Conservation (phyloP, 495 filamentous ascomycete genomes). For the Xylaria flabelliformis region DNA sequence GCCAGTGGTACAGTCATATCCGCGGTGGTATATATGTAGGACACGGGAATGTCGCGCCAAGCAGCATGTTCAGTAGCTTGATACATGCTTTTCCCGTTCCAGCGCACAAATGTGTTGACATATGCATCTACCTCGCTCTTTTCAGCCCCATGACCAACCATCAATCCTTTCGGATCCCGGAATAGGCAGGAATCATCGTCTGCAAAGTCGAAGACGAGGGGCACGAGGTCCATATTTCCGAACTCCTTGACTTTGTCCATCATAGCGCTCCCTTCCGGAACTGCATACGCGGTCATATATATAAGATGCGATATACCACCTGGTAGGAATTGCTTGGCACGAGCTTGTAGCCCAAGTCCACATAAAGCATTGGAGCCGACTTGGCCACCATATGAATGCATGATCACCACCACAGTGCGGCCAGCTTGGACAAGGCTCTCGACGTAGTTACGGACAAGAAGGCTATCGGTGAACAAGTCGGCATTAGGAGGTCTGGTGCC, state of each 20-base stretch:
- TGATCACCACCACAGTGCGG: constrained; percentile 35
- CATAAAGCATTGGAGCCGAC: constrained; percentile 43
- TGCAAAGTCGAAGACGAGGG: constrained; percentile 41
- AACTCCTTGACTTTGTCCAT: constrained; percentile 40
- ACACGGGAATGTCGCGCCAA: constrained; percentile 48
- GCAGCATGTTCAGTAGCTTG: constrained; percentile 34
- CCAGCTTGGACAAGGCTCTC: constrained; percentile 38
- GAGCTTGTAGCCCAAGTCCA: constrained; percentile 30
- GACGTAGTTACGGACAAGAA: constrained; percentile 33
- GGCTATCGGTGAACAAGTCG: constrained; percentile 43
- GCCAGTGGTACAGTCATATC: constrained; percentile 43
- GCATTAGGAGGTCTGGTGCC: constrained; percentile 28
- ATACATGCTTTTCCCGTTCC: constrained; percentile 40
- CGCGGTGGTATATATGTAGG: constrained; percentile 43
- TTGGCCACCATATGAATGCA: constrained; percentile 47
- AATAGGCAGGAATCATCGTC: constrained; percentile 36
- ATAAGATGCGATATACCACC: constrained; percentile 43
- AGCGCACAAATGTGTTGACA: constrained; percentile 37
- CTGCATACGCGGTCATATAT: constrained; percentile 41
- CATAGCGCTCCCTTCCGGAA: constrained; percentile 36
- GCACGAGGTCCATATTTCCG: constrained; percentile 39
- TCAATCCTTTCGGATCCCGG: constrained; percentile 31
- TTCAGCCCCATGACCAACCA: constrained; percentile 23
- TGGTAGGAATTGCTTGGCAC: constrained; percentile 6
- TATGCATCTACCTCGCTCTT: constrained; percentile 23